Conservation (phyloP, 2,329 filamentous ascomycete genomes). For the Parastagonospora avenae region DNA sequence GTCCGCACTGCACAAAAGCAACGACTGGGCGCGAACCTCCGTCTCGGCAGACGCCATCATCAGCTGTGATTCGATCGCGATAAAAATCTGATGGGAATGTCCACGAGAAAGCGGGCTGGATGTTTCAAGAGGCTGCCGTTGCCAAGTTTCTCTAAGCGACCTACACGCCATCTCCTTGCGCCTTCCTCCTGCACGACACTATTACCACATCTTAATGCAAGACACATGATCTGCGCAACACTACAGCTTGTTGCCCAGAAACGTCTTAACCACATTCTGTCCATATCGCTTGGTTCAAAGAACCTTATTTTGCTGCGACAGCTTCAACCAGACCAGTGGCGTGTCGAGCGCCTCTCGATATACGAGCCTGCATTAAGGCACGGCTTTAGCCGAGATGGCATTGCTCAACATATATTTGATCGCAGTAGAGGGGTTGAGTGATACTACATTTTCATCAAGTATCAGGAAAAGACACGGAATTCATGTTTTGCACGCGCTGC, state of each 20-base stretch:
- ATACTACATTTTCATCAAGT: neutral
- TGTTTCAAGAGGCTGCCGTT: neutral
- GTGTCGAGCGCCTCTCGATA: neutral
- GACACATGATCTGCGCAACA: neutral
- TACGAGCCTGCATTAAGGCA: neutral
- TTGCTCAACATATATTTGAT: neutral
- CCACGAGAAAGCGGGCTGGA: too few species aligned
- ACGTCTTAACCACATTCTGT: neutral
- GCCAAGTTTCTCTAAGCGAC: neutral
- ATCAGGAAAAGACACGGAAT: neutral
- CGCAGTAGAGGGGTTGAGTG: neutral
- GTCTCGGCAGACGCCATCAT: too few species aligned
- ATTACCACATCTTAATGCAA: neutral
- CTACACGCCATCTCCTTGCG: neutral
- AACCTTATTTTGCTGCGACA: neutral
- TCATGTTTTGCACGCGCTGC: neutral
- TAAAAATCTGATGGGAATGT: too few species aligned
- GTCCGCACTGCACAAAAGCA: too few species aligned
- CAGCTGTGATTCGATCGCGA: too few species aligned
- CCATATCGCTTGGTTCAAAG: neutral
- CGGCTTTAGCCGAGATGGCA: neutral
- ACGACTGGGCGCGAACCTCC: too few species aligned
- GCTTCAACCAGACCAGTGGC: neutral
- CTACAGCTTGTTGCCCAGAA: neutral
- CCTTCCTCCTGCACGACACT: neutral